Evolutionary conservation across 345 rosid species (phyloP).

Genomic region (Bruguiera sexangula): DNA sequence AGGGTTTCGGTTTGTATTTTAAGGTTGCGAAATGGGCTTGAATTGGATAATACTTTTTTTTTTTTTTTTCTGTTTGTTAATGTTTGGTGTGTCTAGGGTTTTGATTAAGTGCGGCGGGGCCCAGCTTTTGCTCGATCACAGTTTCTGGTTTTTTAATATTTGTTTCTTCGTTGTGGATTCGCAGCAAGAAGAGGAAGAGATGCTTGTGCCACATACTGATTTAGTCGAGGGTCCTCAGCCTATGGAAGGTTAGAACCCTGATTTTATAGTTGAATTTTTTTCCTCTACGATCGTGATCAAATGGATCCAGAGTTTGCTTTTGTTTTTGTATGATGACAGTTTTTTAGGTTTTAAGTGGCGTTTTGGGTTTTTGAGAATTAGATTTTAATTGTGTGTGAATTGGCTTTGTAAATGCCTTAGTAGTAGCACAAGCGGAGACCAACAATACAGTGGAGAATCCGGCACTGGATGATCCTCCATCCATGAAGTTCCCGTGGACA

Average conservation of each 20-base stretch:
- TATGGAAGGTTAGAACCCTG: constrained; percentile 57
- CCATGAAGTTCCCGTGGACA: constrained; percentile 77
- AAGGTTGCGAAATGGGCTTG: neutral
- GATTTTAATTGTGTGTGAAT: neutral
- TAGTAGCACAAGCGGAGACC: constrained; percentile 52
- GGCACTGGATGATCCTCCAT: constrained; percentile 76
- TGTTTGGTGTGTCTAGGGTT: constrained; percentile 11
- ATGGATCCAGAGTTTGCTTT: constrained; percentile 8
- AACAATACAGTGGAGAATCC: constrained; percentile 64
- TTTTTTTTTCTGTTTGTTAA: neutral
- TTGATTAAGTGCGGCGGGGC: constrained; percentile 10
- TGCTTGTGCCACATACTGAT: constrained; percentile 87
- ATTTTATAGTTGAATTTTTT: neutral
- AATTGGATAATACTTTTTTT: neutral
- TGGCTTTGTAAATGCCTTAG: constrained; percentile 11
- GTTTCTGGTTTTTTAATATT: neutral
- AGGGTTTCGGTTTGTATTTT: neutral
- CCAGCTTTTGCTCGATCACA: constrained; percentile 5
- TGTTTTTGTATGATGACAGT: neutral
- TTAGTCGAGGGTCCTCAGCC: constrained; percentile 74
- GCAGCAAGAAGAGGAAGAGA: constrained; percentile 92
- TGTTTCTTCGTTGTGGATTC: constrained; percentile 14
- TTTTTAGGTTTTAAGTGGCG: neutral
- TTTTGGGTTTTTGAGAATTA: constrained; percentile 5
- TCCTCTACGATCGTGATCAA: constrained; percentile 1